Conservation (phyloP, 2,329 filamentous ascomycete genomes). For the Ophiostoma populinum region DNA sequence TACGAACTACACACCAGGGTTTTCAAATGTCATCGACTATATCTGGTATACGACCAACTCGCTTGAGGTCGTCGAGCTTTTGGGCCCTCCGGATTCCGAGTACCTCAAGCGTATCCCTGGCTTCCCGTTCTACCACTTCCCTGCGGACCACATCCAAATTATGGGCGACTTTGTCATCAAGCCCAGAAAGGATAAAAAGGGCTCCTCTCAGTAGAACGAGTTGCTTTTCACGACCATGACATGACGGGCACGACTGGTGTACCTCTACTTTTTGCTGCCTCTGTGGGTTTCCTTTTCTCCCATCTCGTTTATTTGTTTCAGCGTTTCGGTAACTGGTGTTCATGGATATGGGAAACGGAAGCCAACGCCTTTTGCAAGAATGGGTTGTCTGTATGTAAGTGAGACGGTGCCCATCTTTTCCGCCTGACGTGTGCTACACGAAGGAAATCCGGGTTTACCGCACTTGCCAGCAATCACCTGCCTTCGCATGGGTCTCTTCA, state of each 20-base stretch:
- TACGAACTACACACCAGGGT: conserved; percentile 94
- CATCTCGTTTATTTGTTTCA: conserved; percentile 2
- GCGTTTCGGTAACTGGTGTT: conserved; percentile 2
- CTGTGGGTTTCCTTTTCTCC: neutral
- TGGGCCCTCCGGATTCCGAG: conserved; percentile 71
- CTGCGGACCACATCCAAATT: conserved; percentile 79
- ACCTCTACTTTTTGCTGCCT: neutral
- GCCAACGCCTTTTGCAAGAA: neutral
- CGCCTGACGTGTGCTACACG: too few relatives aligned
- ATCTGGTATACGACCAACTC: conserved; percentile 94
- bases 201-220: too few relatives aligned
- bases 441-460: too few relatives aligned
- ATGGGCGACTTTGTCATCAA: conserved; percentile 84
- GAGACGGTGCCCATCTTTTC: neutral
- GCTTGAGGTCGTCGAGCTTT: conserved; percentile 64
- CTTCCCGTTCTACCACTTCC: conserved; percentile 89
- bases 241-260: too few relatives aligned
- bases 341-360: neutral
- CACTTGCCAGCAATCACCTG: too few relatives aligned
- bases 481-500: too few relatives aligned
- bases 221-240: too few relatives aligned
- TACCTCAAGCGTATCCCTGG: conserved; percentile 78
- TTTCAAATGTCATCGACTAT: conserved; percentile 84
- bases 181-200: conserved; percentile 64
- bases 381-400: neutral